A percentile compares a stretch with the other conserved stretches of the same genome.
phyloP scores from a whole-genome alignment of 192 early-diverging fungal species.

The Lobulomyces angularis region DNA sequence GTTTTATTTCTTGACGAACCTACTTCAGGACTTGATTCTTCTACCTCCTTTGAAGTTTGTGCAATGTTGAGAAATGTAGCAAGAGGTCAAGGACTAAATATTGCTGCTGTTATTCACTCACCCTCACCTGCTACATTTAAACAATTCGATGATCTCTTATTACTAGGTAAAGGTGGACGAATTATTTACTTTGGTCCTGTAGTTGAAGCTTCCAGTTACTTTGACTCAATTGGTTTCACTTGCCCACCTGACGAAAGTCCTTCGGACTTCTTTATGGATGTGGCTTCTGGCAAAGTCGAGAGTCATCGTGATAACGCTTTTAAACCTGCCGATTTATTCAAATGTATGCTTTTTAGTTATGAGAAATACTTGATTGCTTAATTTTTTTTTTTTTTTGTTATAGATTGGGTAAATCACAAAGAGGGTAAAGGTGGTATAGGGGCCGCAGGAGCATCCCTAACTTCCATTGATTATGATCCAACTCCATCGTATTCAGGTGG shows the following conservation, averaged over 20 bases:
- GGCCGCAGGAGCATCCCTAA: no score
- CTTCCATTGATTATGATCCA: no score
- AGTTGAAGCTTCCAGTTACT: slow-evolving; percentile 30
- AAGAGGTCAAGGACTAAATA: slow-evolving; percentile 38
- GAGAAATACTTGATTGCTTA: no score
- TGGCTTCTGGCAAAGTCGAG: slow-evolving; percentile 40
- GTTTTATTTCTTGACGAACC: slow-evolving; percentile 63
- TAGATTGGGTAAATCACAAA: background rate
- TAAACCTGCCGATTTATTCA: slow-evolving; percentile 25
- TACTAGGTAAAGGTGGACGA: slow-evolving; percentile 58
- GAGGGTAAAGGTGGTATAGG: background rate
- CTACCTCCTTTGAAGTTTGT: slow-evolving; percentile 54
- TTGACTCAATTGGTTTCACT: slow-evolving; percentile 33
- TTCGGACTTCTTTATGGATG: slow-evolving; percentile 56
- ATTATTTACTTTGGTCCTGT: slow-evolving; percentile 52
- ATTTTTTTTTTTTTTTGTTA: no score
- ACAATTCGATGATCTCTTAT: slow-evolving; percentile 58
- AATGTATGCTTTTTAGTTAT: no score
- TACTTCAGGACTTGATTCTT: slow-evolving; percentile 56
- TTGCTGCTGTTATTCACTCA: slow-evolving; percentile 64
- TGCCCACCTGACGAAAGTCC: slow-evolving; percentile 24
- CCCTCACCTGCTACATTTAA: slow-evolving; percentile 49
- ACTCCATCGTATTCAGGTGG: no score
- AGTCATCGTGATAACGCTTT: slow-evolving; percentile 22
- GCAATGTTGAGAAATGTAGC: slow-evolving; percentile 45